Evolutionary conservation across 495 filamentous ascomycete genomes (phyloP).

Genomic region (Jackrogersella minutella): DNA sequence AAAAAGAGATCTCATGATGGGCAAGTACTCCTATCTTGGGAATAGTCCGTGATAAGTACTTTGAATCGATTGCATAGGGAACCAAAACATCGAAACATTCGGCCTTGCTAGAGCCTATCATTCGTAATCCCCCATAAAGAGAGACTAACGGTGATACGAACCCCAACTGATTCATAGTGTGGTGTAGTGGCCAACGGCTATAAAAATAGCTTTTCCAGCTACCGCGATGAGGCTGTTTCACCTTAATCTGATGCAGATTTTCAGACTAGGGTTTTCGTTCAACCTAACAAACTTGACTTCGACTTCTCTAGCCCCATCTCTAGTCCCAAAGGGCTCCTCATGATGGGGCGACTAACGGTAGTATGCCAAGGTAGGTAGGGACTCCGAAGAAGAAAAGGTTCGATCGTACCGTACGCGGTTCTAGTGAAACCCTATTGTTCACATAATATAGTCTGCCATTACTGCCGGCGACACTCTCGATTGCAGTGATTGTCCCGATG

Average conservation of each 20-base stretch:
- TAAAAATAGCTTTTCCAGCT: conserved; percentile 32
- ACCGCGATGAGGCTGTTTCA: conserved; percentile 27
- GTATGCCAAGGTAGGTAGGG: conserved; percentile 11
- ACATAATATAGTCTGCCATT: neutral
- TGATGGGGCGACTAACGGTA: conserved; percentile 4
- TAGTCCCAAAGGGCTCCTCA: conserved; percentile 4
- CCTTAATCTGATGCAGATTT: conserved; percentile 18
- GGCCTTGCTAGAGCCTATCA: conserved; percentile 10
- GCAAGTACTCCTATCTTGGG: neutral
- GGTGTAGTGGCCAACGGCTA: neutral
- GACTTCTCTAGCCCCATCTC: conserved; percentile 11
- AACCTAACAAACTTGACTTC: conserved; percentile 9
- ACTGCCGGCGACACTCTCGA: neutral
- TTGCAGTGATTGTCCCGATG: conserved; percentile 1
- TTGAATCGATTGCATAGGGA: neutral
- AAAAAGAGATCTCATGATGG: neutral
- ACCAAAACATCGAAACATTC: conserved; percentile 7
- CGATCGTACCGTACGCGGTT: conserved; percentile 2
- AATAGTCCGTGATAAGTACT: neutral
- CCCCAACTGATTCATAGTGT: neutral
- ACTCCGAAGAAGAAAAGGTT: conserved; percentile 13
- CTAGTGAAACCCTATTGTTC: conserved; percentile 13
- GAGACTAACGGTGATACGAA: neutral
- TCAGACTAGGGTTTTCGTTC: conserved; percentile 14
- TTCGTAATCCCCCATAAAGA: neutral